Conservation (phyloP, 805 yeast genomes). For the Starmerella sirachaensis region DNA sequence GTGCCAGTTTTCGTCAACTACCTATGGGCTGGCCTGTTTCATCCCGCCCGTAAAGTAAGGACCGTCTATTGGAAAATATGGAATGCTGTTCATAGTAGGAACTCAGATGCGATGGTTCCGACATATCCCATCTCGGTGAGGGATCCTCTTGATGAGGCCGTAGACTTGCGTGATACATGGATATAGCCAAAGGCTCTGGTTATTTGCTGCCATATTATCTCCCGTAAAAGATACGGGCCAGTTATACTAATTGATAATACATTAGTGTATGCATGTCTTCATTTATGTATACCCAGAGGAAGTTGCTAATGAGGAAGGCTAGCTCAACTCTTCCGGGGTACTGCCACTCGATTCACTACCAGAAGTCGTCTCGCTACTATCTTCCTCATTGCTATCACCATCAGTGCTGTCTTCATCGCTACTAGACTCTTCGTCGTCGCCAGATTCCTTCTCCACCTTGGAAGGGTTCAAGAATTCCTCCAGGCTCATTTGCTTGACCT, state of each 20-base stretch:
- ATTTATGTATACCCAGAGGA: no score
- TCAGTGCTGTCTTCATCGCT: conserved; percentile 23
- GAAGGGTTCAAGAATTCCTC: conserved; percentile 67
- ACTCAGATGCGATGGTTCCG: conserved; percentile 67
- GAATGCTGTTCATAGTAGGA: conserved; percentile 63
- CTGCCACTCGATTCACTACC: no score
- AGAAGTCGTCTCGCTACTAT: no score
- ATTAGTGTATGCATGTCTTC: no score
- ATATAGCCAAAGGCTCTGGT: conserved; percentile 17
- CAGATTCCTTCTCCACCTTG: conserved; percentile 24
- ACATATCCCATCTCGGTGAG: conserved; percentile 46
- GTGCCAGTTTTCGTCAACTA: conserved; percentile 64
- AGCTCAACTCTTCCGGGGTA: no score
- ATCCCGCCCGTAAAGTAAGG: conserved; percentile 83
- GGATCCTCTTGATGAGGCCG: conserved; percentile 26
- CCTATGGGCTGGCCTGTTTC: conserved; percentile 79
- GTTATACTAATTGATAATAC: no score
- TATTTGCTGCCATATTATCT: no score
- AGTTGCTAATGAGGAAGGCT: no score
- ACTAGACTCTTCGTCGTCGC: conserved; percentile 27
- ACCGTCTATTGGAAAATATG: conserved; percentile 74
- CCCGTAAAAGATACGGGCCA: no score
- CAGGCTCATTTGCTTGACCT: conserved; percentile 43
- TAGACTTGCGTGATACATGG: conserved; percentile 34
- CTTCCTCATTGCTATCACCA: not conserved